Conservation (phyloP, 768 basidiomycete genomes). For the Lactarius hengduanensis region DNA sequence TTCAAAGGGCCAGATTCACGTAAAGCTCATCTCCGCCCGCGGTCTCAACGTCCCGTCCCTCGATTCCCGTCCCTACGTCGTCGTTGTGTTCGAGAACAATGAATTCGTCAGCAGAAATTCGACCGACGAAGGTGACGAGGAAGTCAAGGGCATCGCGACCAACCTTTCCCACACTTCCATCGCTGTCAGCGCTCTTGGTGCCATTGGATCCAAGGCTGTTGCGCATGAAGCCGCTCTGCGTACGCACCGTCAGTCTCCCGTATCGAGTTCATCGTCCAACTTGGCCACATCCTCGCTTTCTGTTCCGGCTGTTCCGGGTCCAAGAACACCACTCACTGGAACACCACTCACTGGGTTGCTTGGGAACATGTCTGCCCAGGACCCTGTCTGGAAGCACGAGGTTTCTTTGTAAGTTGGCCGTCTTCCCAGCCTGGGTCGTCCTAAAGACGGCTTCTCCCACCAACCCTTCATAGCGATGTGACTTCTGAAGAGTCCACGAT, state of each 20-base stretch:
- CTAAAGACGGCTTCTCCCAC: constrained; percentile 3
- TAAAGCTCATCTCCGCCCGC: constrained; percentile 93
- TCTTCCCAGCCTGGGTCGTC: constrained; percentile 11
- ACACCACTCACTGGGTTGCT: constrained; percentile 46
- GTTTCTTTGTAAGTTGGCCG: constrained; percentile 85
- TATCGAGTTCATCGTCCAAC: constrained; percentile 22
- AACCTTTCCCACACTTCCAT: constrained; percentile 56
- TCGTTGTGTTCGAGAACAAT: constrained; percentile 98
- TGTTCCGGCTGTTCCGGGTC: constrained; percentile 28
- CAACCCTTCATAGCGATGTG: constrained; percentile 68
- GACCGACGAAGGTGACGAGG: constrained; percentile 80
- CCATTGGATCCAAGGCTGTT: constrained; percentile 52
- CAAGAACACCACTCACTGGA: constrained; percentile 34
- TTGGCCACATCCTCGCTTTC: constrained; percentile 28
- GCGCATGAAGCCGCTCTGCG: constrained; percentile 30
- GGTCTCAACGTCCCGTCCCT: constrained; percentile 70
- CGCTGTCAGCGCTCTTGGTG: constrained; percentile 64
- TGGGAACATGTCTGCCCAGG: constrained; percentile 63
- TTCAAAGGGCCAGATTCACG: constrained; percentile 78
- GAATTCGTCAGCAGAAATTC: constrained; percentile 95
- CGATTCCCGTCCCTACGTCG: constrained; percentile 83
- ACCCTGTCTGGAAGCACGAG: constrained; percentile 99
- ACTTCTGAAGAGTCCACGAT: constrained; percentile 83
- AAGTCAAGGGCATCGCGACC: constrained; percentile 78
- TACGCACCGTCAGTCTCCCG: constrained; percentile 20